Percentiles rank a stretch among this genome's conserved stretches.
Conservation (phyloP, 371 early-diverging fungal species). For the Mortierella sp. region DNA sequence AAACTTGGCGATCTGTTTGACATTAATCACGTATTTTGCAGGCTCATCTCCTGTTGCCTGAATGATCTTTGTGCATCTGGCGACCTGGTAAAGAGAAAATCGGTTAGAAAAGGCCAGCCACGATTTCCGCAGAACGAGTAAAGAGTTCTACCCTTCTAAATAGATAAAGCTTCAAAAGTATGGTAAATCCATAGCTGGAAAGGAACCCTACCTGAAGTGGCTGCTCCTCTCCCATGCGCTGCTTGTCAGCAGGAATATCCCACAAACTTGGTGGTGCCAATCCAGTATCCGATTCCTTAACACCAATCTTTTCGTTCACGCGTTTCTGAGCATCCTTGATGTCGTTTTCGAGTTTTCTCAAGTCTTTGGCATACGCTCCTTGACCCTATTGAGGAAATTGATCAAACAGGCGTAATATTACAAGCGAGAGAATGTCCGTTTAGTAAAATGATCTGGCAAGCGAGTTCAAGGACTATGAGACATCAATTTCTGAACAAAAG, state of each 20-base stretch:
- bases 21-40: conserved; percentile 98
- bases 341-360: conserved; percentile 92
- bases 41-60: conserved; percentile 79
- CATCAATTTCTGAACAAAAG: not conserved
- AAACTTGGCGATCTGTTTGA: conserved; percentile 99
- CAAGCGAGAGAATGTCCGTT: too few species aligned
- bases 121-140: too few species aligned
- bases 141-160: not conserved
- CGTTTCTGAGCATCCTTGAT: conserved; percentile 96
- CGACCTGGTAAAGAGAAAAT: conserved; percentile 70
- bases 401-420: not conserved
- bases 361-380: conserved; percentile 95
- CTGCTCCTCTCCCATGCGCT: conserved; percentile 96
- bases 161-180: not conserved
- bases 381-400: conserved; percentile 80
- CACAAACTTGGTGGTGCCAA: conserved; percentile 99
- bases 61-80: conserved; percentile 98
- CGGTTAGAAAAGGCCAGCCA: too few species aligned
- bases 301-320: conserved; percentile 98
- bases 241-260: conserved; percentile 99
- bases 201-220: conserved; percentile 86
- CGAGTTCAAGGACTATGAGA: not conserved
- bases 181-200: not conserved
- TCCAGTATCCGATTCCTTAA: conserved; percentile 99
- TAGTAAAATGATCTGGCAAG: not conserved